phyloP scores from a whole-genome alignment of 257 asterid species.

The Verbena officinalis region DNA sequence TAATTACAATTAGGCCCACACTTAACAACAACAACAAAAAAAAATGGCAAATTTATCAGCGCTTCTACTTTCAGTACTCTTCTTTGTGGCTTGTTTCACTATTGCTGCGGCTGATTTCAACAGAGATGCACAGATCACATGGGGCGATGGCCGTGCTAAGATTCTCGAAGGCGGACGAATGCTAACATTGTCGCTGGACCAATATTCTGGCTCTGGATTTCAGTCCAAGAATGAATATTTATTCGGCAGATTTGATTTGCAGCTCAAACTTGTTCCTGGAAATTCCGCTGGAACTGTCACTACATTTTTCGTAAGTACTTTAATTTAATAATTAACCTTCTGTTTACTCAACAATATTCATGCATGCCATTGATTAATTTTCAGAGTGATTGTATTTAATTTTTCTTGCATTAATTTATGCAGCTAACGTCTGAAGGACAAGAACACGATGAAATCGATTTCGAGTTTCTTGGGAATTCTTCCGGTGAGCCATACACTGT shows the following conservation, averaged over 20 bases:
- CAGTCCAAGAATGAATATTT: conserved; percentile 44
- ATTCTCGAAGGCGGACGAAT: conserved; percentile 42
- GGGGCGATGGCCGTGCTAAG: conserved; percentile 41
- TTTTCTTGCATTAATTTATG: neutral
- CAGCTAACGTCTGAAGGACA: conserved; percentile 27
- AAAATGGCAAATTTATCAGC: neutral
- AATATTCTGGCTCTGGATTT: conserved; percentile 46
- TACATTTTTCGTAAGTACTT: conserved; percentile 43
- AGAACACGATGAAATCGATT: conserved; percentile 36
- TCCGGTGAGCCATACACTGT: conserved; percentile 39
- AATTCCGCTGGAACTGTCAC: conserved; percentile 54
- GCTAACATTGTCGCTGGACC: conserved; percentile 34
- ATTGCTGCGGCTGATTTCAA: conserved; percentile 1
- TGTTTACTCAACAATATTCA: too few relatives aligned
- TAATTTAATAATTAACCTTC: neutral
- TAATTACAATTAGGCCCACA: too few relatives aligned
- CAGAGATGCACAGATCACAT: neutral
- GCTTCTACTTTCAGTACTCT: neutral
- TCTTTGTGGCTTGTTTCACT: neutral
- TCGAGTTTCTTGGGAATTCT: conserved; percentile 41
- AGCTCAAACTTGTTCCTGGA: conserved; percentile 42
- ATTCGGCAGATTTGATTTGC: conserved; percentile 41
- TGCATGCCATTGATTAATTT: too few relatives aligned
- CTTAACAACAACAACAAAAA: too few relatives aligned
- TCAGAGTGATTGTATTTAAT: too few relatives aligned